Evolutionary conservation across 441 rosid species (phyloP).

Genomic region (Bruguiera hainesii): DNA sequence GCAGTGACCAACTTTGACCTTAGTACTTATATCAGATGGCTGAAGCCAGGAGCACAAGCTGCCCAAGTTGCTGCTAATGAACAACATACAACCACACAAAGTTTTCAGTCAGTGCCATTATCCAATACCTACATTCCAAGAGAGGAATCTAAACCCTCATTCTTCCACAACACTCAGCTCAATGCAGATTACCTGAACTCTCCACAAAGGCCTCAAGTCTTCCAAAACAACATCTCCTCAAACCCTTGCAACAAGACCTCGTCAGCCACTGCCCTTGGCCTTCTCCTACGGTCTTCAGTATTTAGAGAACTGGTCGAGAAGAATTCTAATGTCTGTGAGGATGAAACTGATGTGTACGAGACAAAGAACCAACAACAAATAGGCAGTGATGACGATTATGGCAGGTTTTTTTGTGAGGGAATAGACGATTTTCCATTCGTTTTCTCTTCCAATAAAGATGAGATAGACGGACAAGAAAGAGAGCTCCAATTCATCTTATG

Average conservation of each 20-base stretch:
- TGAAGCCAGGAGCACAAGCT: conserved; percentile 37
- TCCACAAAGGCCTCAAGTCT: conserved; percentile 24
- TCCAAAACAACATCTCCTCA: conserved; percentile 21
- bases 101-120: conserved; percentile 15
- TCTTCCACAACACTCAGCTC: conserved; percentile 21
- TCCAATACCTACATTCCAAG: conserved; percentile 18
- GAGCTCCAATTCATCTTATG: conserved; percentile 31
- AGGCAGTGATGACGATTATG: conserved; percentile 33
- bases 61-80: conserved; percentile 22
- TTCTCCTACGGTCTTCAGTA: conserved; percentile 53
- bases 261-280: conserved; percentile 47
- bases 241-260: conserved; percentile 35
- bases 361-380: conserved; percentile 25
- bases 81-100: conserved; percentile 19
- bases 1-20: conserved; percentile 66
- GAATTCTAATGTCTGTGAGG: conserved; percentile 38
- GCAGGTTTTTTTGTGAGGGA: conserved; percentile 33
- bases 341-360: conserved; percentile 39
- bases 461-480: conserved; percentile 32
- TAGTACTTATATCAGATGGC: conserved; percentile 53
- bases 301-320: conserved; percentile 49
- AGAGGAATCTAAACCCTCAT: conserved; percentile 34
- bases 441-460: conserved; percentile 26
- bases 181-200: conserved; percentile 25
- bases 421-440: conserved; percentile 32